phyloP scores from a whole-genome alignment of 768 basidiomycete species.

The Coprinopsis strossmayeri region DNA sequence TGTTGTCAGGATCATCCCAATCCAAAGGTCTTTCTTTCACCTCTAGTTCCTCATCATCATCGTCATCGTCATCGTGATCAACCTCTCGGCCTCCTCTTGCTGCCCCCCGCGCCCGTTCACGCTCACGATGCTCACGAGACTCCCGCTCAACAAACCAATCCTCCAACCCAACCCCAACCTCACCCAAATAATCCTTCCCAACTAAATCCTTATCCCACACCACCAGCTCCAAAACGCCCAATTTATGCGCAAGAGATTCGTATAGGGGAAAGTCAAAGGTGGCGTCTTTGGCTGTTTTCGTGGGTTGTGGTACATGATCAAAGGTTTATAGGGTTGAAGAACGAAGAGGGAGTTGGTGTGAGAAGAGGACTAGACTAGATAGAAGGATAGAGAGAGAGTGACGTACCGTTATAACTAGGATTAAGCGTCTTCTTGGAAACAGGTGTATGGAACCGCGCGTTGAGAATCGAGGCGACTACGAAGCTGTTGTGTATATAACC shows the following conservation, averaged over 20 bases:
- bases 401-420: too few relatives aligned
- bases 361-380: too few relatives aligned
- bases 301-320: too few relatives aligned
- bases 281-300: slow-evolving; percentile 58
- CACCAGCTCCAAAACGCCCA: slow-evolving; percentile 76
- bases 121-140: too few relatives aligned
- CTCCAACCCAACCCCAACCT: slow-evolving; percentile 69
- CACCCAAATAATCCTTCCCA: slow-evolving; percentile 91
- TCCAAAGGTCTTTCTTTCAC: slow-evolving; percentile 29
- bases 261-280: slow-evolving; percentile 90
- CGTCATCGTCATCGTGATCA: too few relatives aligned
- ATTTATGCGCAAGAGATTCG: slow-evolving; percentile 61
- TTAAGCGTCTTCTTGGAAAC: slow-evolving; percentile 67
- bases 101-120: not conserved
- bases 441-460: slow-evolving; percentile 61
- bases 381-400: too few relatives aligned
- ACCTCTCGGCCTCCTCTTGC: too few relatives aligned
- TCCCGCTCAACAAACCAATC: slow-evolving; percentile 87
- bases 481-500: slow-evolving; percentile 35
- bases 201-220: slow-evolving; percentile 93
- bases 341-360: too few relatives aligned
- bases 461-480: slow-evolving; percentile 59
- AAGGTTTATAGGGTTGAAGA: too few relatives aligned
- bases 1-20: slow-evolving; percentile 62
- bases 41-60: slow-evolving; percentile 18